Base-by-base conservation (phyloP, 371 early-diverging fungal genomes). In the Coemansia sp. region DNA sequence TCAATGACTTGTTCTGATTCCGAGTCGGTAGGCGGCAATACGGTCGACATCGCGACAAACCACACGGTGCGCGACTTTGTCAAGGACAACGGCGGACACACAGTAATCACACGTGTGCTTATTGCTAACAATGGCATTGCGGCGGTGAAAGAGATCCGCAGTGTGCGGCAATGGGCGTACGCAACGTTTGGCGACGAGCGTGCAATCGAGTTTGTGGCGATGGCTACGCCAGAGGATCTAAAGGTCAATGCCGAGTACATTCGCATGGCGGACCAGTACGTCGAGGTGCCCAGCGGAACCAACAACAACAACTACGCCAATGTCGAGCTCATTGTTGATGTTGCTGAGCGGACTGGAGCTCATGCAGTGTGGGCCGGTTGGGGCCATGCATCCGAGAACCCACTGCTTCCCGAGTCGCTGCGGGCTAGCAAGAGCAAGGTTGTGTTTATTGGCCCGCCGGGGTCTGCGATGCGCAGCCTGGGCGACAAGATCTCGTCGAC, bases 61-160 rank as follows among this genome's bases (percentile, higher is more conserved):
- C 72, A 71, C 69, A 69, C 62, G 57, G 81, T 81, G 40, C 78
- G 78, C 55, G 90, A 92, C 57, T 93, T 90, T 79, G 92, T 93
- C 61, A 82, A 85, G 79, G 83, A 86, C 54, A 82, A 89, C 72
- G 89, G 87, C 63, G 94, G 94, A 58, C 92, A 93, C 78, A 91
- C 92, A 37, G 92, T 93, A 8, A 94, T 94, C 72, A 87, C 87
- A 24, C 90, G 89, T 70, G 89, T 98, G 18, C 85, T 98, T 68
- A 95, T 98, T 75, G 99, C 99, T 71, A 99, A 99, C 86, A 99
- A 98, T 86, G 99, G 99, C 71, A 95, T 99, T 83, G 99, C 97
- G 5, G 99, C 99, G 56, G 95, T 98, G 80, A 99, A 99, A 81
- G 98, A 95, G 84, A 98, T 99, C 66, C 88, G 97, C 52, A 97